Evolutionary conservation across 164 flowering plant genomes (phyloP), one percentile per base, ranked within the genome.

Genomic region (Echeveria elegans): DNA sequence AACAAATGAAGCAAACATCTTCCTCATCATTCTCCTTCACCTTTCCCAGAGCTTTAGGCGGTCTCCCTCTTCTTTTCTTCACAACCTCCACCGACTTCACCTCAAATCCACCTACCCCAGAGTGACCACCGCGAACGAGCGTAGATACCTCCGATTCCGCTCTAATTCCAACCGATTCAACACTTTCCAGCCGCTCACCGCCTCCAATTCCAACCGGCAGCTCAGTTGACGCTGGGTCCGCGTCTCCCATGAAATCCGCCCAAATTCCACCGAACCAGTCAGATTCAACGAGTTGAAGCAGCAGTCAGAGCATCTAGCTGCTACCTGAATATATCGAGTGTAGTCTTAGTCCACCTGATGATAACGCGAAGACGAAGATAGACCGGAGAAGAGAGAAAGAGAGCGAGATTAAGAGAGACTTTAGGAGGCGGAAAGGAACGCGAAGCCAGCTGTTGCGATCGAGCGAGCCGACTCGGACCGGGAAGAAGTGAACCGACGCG

Each of bases 1-100:
- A 82, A 76, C 85, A 92, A 12, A 90, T 90, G 63, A 90, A 92
- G 66, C 98, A 92, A 24, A 89, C 96, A 50, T 90, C 97, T 66
- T 89, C 95, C 61, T 87, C 94, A 29, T 83, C 92, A 23, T 81
- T 88, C 43, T 72, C 72, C 69, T 75, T 73, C 70, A 53, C 68
- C 21, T 65, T 68, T 18, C 45, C 69, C 30, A 52, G 62, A 32
- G 68, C 24, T 66, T 64, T 74, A 14, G 85, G 75, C 68, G 88
- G 90, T 72, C 92, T 75, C 7, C 95, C 96, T 21, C 96, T 82
- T 79, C 76, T 85, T 65, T 85, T 71, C 81, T 79, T 89, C 70
- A 66, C 82, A 0, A 71, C 70, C 75, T 40, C 74, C 61, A 63
- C 61, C 59, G 19, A 66, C 47, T 0, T 61, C 52, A 28, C 65